Percentiles rank a stretch among this genome's conserved stretches.
Evolutionary conservation across 176 grass and related monocot species (phyloP).

Genomic region (Dendrocalamus sinicus): DNA sequence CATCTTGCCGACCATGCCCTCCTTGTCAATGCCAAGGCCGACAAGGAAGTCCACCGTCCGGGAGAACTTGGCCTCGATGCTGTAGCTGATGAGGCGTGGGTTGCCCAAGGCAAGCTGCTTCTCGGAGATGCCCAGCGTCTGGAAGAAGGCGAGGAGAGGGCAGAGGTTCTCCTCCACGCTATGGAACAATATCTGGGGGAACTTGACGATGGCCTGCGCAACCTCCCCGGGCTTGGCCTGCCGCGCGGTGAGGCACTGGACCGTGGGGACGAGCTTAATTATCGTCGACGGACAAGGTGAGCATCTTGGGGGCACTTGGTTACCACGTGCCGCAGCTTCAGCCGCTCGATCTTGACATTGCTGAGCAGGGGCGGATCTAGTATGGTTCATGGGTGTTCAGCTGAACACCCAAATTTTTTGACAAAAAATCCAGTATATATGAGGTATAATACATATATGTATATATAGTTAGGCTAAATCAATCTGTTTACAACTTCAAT

Average conservation of each 20-base stretch:
- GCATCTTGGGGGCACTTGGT: constrained; percentile 93
- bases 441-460: no score
- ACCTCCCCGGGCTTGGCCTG: constrained; percentile 79
- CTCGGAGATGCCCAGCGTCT: constrained; percentile 76
- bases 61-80: constrained; percentile 88
- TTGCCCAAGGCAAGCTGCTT: constrained; percentile 89
- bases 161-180: constrained; percentile 95
- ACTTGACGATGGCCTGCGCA: constrained; percentile 77
- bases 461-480: no score
- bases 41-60: constrained; percentile 69
- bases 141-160: constrained; percentile 89
- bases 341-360: constrained; percentile 68
- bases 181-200: constrained; percentile 81
- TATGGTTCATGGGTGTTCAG: no score
- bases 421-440: no score
- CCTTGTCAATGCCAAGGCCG: constrained; percentile 74
- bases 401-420: no score
- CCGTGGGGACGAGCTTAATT: constrained; percentile 73
- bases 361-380: no score
- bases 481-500: no score
- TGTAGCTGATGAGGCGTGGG: constrained; percentile 94
- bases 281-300: constrained; percentile 64
- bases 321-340: constrained; percentile 79
- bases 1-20: constrained; percentile 73
- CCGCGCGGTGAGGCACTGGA: constrained; percentile 81